Evolutionary conservation across 352 stramenopile species (phyloP).

Genomic region (Pythium monospermum): DNA sequence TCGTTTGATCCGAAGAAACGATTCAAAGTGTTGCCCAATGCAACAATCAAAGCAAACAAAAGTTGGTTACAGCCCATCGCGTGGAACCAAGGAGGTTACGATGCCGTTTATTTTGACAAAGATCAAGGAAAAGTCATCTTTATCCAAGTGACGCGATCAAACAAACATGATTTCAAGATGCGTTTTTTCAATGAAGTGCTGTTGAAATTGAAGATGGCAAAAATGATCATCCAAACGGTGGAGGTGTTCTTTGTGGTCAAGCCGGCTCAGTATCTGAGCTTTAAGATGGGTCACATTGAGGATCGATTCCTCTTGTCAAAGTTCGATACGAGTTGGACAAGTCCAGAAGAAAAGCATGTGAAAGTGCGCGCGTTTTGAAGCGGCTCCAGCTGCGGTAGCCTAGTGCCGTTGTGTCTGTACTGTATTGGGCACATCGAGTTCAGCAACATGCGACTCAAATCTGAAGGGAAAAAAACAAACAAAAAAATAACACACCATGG

Average conservation of each 20-base stretch:
- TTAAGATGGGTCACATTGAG: slow-evolving; percentile 12
- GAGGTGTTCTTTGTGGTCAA: slow-evolving; percentile 17
- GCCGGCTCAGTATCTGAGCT: slow-evolving; percentile 4
- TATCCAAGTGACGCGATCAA: slow-evolving; percentile 20
- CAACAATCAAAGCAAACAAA: slow-evolving; percentile 15
- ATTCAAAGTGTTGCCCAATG: slow-evolving; percentile 11
- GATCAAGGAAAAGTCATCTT: slow-evolving; percentile 23
- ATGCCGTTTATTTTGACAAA: slow-evolving; percentile 26
- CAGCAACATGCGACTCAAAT: too few relatives aligned
- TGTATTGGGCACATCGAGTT: too few relatives aligned
- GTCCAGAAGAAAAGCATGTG: slow-evolving; percentile 11
- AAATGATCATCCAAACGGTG: slow-evolving; percentile 10
- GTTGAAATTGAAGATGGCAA: slow-evolving; percentile 12
- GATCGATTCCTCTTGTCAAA: slow-evolving; percentile 8
- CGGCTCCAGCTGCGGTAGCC: neutral
- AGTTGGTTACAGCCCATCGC: slow-evolving; percentile 23
- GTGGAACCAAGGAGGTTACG: slow-evolving; percentile 26
- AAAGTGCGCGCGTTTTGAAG: slow-evolving; percentile 10
- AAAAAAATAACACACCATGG: too few relatives aligned
- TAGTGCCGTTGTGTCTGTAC: too few relatives aligned
- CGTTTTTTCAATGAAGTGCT: slow-evolving; percentile 23
- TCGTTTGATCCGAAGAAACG: slow-evolving; percentile 13
- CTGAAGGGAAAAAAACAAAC: too few relatives aligned
- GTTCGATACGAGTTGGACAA: slow-evolving; percentile 7
- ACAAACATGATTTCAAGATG: slow-evolving; percentile 25